Percentiles rank a stretch among this genome's conserved stretches.
phyloP scores from a whole-genome alignment of 2,329 filamentous ascomycete genomes.

The Sordariomycetes sp. region DNA sequence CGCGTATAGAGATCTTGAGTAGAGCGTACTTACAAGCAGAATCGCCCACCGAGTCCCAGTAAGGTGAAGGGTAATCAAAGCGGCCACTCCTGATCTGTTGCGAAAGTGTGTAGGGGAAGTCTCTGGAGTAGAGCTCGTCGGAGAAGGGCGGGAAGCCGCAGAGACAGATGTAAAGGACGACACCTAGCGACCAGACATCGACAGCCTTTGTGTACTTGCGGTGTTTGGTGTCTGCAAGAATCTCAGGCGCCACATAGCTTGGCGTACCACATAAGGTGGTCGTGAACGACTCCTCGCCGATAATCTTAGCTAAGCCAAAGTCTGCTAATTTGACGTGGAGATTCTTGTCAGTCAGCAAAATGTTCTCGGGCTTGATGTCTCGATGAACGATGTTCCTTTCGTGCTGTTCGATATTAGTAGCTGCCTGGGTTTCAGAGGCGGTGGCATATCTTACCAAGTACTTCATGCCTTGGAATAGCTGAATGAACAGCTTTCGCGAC shows the following conservation, averaged over 20 bases:
- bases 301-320: constrained; percentile 96
- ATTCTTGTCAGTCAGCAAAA: constrained; percentile 77
- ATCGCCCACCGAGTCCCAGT: constrained; percentile 60
- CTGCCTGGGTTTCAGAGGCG: neutral
- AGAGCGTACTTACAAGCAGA: constrained; percentile 51
- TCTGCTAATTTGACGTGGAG: constrained; percentile 87
- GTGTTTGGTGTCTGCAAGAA: constrained; percentile 71
- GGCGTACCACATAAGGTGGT: constrained; percentile 96
- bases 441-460: constrained; percentile 62
- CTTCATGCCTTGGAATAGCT: constrained; percentile 89
- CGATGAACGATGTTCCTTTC: constrained; percentile 95
- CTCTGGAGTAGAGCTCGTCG: constrained; percentile 73
- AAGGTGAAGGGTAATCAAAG: constrained; percentile 93
- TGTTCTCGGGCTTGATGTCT: constrained; percentile 97
- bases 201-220: constrained; percentile 92
- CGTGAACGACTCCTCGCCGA: constrained; percentile 96
- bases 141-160: constrained; percentile 97
- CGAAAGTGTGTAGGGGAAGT: constrained; percentile 79
- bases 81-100: constrained; percentile 83
- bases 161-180: constrained; percentile 93
- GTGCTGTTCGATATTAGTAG: constrained; percentile 48
- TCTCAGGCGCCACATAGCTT: constrained; percentile 93
- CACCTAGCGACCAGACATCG: constrained; percentile 94
- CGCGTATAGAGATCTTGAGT: neutral
- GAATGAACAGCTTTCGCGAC: constrained; percentile 76